Evolutionary conservation across 495 filamentous ascomycete species (phyloP).

Genomic region (Talaromyces proteolyticus): DNA sequence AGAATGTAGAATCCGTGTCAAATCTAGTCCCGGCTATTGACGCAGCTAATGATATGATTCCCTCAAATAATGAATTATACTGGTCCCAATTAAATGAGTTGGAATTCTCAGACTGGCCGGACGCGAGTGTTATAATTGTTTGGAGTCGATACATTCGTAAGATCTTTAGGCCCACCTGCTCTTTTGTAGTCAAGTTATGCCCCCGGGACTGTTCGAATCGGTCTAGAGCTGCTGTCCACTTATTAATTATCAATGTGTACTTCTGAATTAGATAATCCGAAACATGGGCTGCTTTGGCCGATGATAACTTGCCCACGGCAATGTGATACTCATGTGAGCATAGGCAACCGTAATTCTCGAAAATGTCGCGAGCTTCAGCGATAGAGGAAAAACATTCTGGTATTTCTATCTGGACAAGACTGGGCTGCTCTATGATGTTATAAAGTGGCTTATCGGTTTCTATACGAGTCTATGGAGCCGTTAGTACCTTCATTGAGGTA

Average conservation of each 20-base stretch:
- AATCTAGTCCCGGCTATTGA: conserved; percentile 7
- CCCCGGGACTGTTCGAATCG: conserved; percentile 10
- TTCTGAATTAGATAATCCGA: not conserved
- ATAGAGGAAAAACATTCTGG: conserved; percentile 10
- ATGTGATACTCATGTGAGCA: not conserved
- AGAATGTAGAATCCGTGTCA: not conserved
- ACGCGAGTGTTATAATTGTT: conserved; percentile 7
- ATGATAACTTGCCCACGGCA: not conserved
- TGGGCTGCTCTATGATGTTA: not conserved
- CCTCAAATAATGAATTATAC: conserved; percentile 14
- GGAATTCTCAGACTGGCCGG: not conserved
- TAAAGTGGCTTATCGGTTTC: not conserved
- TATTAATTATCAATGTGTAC: conserved; percentile 5
- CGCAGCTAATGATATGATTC: conserved; percentile 18
- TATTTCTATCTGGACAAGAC: not conserved
- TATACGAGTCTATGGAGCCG: not conserved
- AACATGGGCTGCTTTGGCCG: not conserved
- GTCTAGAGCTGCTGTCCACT: conserved; percentile 13
- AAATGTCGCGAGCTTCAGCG: conserved; percentile 15
- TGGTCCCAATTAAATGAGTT: conserved; percentile 11
- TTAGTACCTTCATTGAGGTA: not conserved
- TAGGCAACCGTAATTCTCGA: conserved; percentile 9
- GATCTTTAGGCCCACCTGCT: conserved; percentile 11
- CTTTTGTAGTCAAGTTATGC: conserved; percentile 6
- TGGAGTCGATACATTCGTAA: conserved; percentile 11